These are phyloP conservation scores for Ananas comosus DNA, from an alignment of 176 grass and related monocot genomes.

Conservation along the genomic window DNA sequence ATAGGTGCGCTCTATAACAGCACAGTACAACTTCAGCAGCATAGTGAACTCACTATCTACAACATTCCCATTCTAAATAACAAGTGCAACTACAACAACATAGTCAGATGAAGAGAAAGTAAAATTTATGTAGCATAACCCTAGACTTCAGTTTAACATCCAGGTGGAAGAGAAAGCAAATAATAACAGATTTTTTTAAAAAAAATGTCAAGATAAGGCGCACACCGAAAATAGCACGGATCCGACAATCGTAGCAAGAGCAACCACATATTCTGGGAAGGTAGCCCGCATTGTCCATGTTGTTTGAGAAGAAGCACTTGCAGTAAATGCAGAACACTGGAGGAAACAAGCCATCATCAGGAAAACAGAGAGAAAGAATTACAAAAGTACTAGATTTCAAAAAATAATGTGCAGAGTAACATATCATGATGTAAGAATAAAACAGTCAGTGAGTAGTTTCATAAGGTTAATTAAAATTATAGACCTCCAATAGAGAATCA, in stretches of 20 bases:
- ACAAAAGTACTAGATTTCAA: too few species aligned
- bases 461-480: not conserved
- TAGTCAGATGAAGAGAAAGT: not conserved
- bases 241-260: slow-evolving; percentile 92
- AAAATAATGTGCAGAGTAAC: too few species aligned
- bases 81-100: not conserved
- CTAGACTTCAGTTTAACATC: not conserved
- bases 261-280: slow-evolving; percentile 98
- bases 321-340: slow-evolving; percentile 76
- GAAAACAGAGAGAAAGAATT: too few species aligned
- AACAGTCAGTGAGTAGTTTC: not conserved
- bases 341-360: slow-evolving; percentile 13
- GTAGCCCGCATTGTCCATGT: slow-evolving; percentile 92
- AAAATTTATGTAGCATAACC: not conserved
- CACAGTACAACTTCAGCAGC: too few species aligned
- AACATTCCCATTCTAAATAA: not conserved
- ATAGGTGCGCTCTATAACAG: too few species aligned
- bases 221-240: slow-evolving; percentile 90
- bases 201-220: not conserved
- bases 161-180: slow-evolving; percentile 13
- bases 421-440: not conserved
- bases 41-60: too few species aligned
- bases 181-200: not conserved
- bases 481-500: not conserved
- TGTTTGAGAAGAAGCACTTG: slow-evolving; percentile 54